Evolutionary conservation across 345 rosid species (phyloP), one percentile per base, ranked within the genome.

Genomic region (Eutrema japonicum): DNA sequence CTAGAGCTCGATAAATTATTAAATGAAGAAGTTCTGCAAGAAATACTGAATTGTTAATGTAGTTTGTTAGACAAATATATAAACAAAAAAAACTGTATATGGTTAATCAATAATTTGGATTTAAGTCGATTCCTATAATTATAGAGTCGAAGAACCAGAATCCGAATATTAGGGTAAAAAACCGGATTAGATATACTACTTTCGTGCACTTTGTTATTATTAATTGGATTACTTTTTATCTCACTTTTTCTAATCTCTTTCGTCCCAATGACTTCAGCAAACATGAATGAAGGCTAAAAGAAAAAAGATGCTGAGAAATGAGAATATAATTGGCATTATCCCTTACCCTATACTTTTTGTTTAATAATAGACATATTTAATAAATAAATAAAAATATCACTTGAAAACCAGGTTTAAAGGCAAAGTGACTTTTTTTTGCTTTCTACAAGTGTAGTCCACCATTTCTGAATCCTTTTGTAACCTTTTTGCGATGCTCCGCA

Each of bases 361-460:
- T 29, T 29, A 62, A 26, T 68, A 42, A 6, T 58, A 2, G 12
- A 58, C 35, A 43, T 32, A 55, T 37, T 11, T 4, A 7, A 63
- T 52, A 30, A 6, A 46, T 14, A 53, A 66, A 13, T 5, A 27
- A 5, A 59, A 38, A 29, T 12, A 55, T 63, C 53, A 62, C 53
- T 63, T 38, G 52, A 53, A 70, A 76, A 53, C 60, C 70, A 70
- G 75, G 79, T 76, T 64, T 22, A 70, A 70, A 76, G 79, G 54
- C 53, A 64, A 64, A 64, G 61, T 30, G 60, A 1, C 55, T 61
- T 68, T 68, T 43, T 11, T 71, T 66, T 51, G 67, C 49, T 54
- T 53, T 52, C 16, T 53, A 49, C 18, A 18, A 45, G 66, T 54
- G 59, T 62, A 53, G 43, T 76, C 75, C 75, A 76, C 61, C 53